These are phyloP conservation scores for Saraca asoca DNA, from an alignment of 331 rosid genomes.

Conservation along the genomic window DNA sequence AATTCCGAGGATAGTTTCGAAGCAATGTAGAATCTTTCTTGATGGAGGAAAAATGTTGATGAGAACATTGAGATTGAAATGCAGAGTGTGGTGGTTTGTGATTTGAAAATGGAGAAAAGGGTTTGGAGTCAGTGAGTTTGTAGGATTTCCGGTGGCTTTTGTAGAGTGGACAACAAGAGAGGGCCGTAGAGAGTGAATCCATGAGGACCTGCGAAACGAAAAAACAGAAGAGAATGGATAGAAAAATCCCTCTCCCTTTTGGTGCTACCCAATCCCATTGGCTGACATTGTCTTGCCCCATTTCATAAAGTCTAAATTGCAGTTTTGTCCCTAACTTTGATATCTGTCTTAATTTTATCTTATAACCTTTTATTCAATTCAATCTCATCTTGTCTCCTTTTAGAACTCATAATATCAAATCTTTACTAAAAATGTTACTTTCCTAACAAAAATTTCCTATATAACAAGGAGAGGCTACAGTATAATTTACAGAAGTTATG, in stretches of 20 bases:
- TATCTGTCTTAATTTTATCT: no score
- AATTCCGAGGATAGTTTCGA: slow-evolving; percentile 29
- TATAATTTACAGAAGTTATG: no score
- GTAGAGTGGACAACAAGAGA: slow-evolving; percentile 60
- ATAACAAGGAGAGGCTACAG: no score
- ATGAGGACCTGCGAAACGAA: slow-evolving; percentile 43
- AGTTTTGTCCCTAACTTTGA: no score
- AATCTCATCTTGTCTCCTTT: no score
- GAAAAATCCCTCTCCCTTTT: neutral
- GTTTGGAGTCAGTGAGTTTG: slow-evolving; percentile 31
- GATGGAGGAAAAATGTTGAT: slow-evolving; percentile 8
- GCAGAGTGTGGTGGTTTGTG: slow-evolving; percentile 29
- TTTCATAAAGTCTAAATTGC: no score
- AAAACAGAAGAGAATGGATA: slow-evolving; percentile 16
- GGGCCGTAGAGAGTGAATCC: slow-evolving; percentile 60
- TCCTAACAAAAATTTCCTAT: no score
- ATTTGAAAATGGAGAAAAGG: slow-evolving; percentile 40
- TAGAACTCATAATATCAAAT: no score
- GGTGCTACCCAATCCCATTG: no score
- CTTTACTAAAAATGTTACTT: no score
- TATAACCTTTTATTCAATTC: no score
- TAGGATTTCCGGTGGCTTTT: slow-evolving; percentile 50
- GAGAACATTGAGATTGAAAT: slow-evolving; percentile 22
- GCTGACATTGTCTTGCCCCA: no score
- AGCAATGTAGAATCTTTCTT: slow-evolving; percentile 13